Base-by-base conservation (phyloP, 176 grass and related monocot species). In the Musa troglodytarum region DNA sequence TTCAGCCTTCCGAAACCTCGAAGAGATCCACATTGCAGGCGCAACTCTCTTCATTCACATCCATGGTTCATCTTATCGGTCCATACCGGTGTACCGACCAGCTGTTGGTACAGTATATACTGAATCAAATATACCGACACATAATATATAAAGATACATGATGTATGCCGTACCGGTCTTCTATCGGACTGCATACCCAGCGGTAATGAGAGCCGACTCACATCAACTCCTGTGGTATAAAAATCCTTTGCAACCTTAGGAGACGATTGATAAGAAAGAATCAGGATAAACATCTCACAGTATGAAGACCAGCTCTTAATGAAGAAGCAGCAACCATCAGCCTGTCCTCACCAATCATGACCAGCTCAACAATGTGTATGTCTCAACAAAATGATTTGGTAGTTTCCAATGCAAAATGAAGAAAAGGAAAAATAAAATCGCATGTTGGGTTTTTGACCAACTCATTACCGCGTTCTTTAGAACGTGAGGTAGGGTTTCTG, bases 1-100 rank as follows among this genome's bases (percentile, higher is more conserved):
- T 96, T 90, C 0, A 96, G 72, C 76, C 83, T 88, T 6, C 83
- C 71, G 8, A 96, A 92, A 76, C 83, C 82, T 63, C 84, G 80
- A 7, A 83, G 26, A 52, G 72, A 56, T 14, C 53, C 53, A 49
- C 73, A 22, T 50, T 28, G 13, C 34, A 73, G 55, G 9, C 53
- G 54, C 20, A 14, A 63, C 10, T 22, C 55, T 14, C 56, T 80
- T n/a, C 63, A 6, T 14, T 19, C 12, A 19, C 4, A 29, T 29
- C 28, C 1, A 29, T 29, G 28, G 28, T 29, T 29, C 28, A 3
- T 29, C 28, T 29, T 29, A 26, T 2, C 1, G 28, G 2, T 29
- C 28, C 2, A 29, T 29, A 29, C 28, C 2, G 1, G 2, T 29
- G 2, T 29, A 2, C 2, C 28, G 28, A 29, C 2, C 28, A 29